Evolutionary conservation across 805 yeast genomes (phyloP).

Genomic region (Ogataea chonburiensis): DNA sequence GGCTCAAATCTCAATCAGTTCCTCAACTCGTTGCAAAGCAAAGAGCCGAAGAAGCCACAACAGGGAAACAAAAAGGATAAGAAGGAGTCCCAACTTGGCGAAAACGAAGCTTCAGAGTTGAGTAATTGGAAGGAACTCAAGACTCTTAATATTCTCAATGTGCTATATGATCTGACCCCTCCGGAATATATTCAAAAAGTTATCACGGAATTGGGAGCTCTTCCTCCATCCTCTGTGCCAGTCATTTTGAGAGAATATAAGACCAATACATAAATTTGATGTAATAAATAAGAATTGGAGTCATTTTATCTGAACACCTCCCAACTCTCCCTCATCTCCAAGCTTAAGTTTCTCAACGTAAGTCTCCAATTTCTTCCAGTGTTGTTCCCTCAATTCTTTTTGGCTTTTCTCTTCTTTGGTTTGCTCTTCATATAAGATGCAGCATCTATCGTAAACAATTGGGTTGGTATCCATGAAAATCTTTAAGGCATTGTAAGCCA

Average conservation of each 20-base stretch:
- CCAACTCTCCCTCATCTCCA: slow-evolving; percentile 26
- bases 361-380: slow-evolving; percentile 68
- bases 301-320: slow-evolving; percentile 61
- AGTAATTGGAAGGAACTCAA: slow-evolving; percentile 64
- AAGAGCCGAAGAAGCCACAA: slow-evolving; percentile 20
- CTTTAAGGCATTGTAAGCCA: slow-evolving; percentile 88
- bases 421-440: slow-evolving; percentile 79
- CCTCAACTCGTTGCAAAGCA: slow-evolving; percentile 40
- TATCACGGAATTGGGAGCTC: slow-evolving; percentile 91
- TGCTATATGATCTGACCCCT: slow-evolving; percentile 92
- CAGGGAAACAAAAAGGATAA: slow-evolving; percentile 7
- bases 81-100: slow-evolving; percentile 21
- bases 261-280: slow-evolving; percentile 26
- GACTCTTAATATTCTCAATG: slow-evolving; percentile 69
- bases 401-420: slow-evolving; percentile 69
- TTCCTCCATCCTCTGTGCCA: slow-evolving; percentile 98
- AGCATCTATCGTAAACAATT: slow-evolving; percentile 86
- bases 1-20: slow-evolving; percentile 69
- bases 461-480: slow-evolving; percentile 93
- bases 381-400: slow-evolving; percentile 59
- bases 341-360: slow-evolving; percentile 43
- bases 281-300: slow-evolving; percentile 7
- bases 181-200: slow-evolving; percentile 91
- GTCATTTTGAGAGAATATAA: slow-evolving; percentile 93
- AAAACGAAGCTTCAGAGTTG: slow-evolving; percentile 40